A percentile compares a stretch with the other conserved stretches of the same genome.
Evolutionary conservation across 2,329 filamentous ascomycete genomes (phyloP).

Genomic region (Pseudocercospora cruenta): DNA sequence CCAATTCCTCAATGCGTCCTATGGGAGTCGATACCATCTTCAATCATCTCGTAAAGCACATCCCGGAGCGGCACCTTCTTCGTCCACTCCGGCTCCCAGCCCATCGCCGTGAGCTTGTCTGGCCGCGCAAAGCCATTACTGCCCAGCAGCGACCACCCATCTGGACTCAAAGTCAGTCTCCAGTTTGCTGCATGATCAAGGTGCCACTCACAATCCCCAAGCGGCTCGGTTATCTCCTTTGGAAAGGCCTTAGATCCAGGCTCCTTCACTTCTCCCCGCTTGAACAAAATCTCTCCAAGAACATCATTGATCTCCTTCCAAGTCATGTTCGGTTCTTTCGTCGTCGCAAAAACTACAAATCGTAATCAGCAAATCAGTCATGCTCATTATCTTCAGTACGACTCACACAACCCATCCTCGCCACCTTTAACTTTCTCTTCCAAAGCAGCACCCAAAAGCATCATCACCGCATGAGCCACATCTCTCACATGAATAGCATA

Average conservation of each 20-base stretch:
- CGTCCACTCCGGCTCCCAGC: neutral
- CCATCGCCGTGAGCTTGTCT: constrained; percentile 3
- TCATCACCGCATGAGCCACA: neutral
- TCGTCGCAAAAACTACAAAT: neutral
- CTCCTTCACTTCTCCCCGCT: neutral
- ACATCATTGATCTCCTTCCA: constrained; percentile 3
- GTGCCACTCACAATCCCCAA: neutral
- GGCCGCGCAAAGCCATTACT: constrained; percentile 2
- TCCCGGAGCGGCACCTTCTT: neutral
- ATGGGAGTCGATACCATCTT: neutral
- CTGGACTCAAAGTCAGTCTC: neutral
- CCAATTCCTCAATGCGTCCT: neutral
- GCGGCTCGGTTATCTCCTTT: neutral
- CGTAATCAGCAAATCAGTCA: too few species aligned
- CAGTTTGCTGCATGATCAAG: neutral
- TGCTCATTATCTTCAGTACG: neutral
- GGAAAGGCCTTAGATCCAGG: neutral
- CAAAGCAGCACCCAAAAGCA: neutral
- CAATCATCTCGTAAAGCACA: neutral
- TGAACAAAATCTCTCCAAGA: neutral
- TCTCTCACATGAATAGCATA: constrained; percentile 2
- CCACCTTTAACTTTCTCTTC: neutral
- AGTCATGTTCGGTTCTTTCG: constrained; percentile 1
- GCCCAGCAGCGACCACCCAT: constrained; percentile 2
- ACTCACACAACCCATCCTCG: neutral